Conservation (phyloP, 129 eudicot genomes). For the Glebionis coronaria region DNA sequence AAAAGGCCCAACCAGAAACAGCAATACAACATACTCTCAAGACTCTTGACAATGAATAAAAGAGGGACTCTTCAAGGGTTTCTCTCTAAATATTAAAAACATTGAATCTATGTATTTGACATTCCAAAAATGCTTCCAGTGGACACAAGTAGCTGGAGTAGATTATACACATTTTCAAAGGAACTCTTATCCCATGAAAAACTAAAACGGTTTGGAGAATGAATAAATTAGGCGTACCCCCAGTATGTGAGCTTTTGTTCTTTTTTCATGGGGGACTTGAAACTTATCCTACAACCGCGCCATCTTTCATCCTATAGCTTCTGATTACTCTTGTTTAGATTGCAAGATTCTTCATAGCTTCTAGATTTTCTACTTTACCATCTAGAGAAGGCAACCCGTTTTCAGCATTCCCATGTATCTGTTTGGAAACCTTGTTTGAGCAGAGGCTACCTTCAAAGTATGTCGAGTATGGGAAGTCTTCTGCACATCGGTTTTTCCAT, state of each 20-base stretch:
- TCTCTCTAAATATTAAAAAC: conserved; percentile 16
- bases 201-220: conserved; percentile 16
- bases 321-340: conserved; percentile 29
- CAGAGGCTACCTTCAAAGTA: conserved; percentile 73
- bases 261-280: conserved; percentile 11
- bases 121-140: not conserved
- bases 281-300: conserved; percentile 31
- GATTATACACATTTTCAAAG: conserved; percentile 56
- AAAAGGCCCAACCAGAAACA: conserved; percentile 11
- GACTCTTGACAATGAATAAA: conserved; percentile 15
- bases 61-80: not conserved
- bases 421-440: conserved; percentile 40
- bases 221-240: not conserved
- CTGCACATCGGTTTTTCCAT: conserved; percentile 79
- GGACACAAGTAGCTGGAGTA: conserved; percentile 16
- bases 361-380: conserved; percentile 61
- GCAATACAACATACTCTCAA: conserved; percentile 34
- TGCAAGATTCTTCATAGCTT: conserved; percentile 64
- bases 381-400: conserved; percentile 57
- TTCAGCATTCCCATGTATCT: conserved; percentile 33
- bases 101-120: not conserved
- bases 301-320: conserved; percentile 16
- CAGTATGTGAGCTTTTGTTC: not conserved
- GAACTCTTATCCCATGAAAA: conserved; percentile 26
- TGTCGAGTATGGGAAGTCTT: conserved; percentile 78